phyloP scores from a whole-genome alignment of 768 basidiomycete species.

The Suillus tomentosus region DNA sequence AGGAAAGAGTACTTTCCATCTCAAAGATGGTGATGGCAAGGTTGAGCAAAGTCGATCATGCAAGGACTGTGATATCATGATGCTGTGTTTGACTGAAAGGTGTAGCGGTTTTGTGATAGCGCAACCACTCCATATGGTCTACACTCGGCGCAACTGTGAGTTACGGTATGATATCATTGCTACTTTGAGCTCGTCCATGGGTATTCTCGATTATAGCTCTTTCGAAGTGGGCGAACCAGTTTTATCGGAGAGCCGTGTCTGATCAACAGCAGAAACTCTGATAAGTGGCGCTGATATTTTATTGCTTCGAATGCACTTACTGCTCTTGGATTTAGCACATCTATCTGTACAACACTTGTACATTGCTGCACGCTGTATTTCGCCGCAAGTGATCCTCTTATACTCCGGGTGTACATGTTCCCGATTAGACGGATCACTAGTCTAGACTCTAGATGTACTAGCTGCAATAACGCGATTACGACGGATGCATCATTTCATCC shows the following conservation, averaged over 20 bases:
- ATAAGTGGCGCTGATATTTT: neutral
- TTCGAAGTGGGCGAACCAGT: no score
- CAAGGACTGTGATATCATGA: slow-evolving; percentile 44
- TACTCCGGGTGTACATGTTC: no score
- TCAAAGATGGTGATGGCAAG: slow-evolving; percentile 45
- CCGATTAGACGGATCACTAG: no score
- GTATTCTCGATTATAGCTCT: neutral
- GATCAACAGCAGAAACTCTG: neutral
- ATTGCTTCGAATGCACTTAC: neutral
- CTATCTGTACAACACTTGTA: slow-evolving; percentile 45
- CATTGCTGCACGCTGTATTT: no score
- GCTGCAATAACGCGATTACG: no score
- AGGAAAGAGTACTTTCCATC: slow-evolving; percentile 42
- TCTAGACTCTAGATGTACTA: no score
- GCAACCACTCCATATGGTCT: slow-evolving; percentile 61
- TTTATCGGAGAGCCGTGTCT: neutral
- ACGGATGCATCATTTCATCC: no score
- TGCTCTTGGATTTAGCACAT: slow-evolving; percentile 58
- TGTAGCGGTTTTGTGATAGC: slow-evolving; percentile 66
- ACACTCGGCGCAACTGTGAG: slow-evolving; percentile 71
- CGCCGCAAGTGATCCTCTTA: neutral
- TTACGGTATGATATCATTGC: slow-evolving; percentile 50
- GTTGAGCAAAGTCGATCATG: slow-evolving; percentile 23
- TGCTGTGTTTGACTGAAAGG: slow-evolving; percentile 71
- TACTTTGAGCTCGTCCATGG: no score